Conservation (phyloP, 192 early-diverging fungal species). For the Chytriomyces confervae region DNA sequence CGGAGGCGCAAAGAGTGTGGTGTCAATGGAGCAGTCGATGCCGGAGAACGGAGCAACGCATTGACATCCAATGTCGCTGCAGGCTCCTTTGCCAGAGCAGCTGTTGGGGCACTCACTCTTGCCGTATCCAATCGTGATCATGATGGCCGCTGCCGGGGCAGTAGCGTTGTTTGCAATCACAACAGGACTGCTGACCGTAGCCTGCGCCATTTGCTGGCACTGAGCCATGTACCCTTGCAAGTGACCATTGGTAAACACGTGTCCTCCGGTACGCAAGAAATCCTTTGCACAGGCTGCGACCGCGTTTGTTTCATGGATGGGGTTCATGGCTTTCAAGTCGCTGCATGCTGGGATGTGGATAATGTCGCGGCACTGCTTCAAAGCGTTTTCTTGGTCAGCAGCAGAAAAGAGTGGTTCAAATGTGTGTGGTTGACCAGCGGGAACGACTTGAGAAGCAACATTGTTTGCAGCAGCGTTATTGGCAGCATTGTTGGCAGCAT, state of each 20-base stretch:
- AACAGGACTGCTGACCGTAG: not conserved
- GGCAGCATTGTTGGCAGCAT: too few relatives aligned
- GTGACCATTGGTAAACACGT: constrained; percentile 10
- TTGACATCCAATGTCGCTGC: not conserved
- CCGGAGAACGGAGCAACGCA: not conserved
- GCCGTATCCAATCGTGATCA: not conserved
- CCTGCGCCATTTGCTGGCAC: not conserved
- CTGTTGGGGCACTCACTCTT: not conserved
- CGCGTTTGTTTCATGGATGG: too few relatives aligned
- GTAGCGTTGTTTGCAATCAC: not conserved
- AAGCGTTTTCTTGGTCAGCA: too few relatives aligned
- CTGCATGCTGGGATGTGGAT: too few relatives aligned
- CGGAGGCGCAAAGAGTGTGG: not conserved
- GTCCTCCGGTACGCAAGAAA: not conserved
- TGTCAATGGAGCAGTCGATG: constrained; percentile 15
- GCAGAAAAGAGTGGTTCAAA: too few relatives aligned
- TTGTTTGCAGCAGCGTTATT: not conserved
- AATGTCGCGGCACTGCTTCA: too few relatives aligned
- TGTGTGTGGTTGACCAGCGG: not conserved
- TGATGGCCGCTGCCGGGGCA: not conserved
- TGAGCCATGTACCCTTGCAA: too few relatives aligned
- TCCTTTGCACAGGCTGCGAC: not conserved
- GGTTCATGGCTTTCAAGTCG: too few relatives aligned
- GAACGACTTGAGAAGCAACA: not conserved
- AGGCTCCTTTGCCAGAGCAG: constrained; percentile 1